Conservation (phyloP, 139 green algal species). For the Coelastrella sp. region DNA sequence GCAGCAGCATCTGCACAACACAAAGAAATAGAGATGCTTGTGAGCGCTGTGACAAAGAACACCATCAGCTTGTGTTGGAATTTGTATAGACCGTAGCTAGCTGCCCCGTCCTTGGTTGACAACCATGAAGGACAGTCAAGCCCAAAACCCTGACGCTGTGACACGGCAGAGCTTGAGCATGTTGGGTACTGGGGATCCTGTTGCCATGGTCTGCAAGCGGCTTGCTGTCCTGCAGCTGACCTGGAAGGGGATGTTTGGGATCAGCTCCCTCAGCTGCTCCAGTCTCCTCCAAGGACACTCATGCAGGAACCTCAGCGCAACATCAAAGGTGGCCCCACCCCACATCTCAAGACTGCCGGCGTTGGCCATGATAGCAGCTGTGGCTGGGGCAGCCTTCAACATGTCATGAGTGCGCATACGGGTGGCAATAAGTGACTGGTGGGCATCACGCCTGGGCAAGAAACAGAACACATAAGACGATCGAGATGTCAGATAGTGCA, state of each 20-base stretch:
- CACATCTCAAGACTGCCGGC: conserved; percentile 91
- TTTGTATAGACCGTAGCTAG: too few relatives aligned
- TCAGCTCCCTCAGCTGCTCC: conserved; percentile 83
- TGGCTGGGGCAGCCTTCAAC: conserved; percentile 79
- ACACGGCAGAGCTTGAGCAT: too few relatives aligned
- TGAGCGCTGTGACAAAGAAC: not conserved
- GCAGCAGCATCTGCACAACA: conserved; percentile 90
- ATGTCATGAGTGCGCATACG: conserved; percentile 93
- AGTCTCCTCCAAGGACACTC: conserved; percentile 94
- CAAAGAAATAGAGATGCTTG: too few relatives aligned
- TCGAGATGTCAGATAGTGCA: not conserved
- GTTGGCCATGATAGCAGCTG: conserved; percentile 73
- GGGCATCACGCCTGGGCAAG: conserved; percentile 81
- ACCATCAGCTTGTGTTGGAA: not conserved
- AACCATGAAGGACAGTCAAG: too few relatives aligned
- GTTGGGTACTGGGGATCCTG: not conserved
- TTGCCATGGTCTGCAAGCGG: too few relatives aligned
- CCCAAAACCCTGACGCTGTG: too few relatives aligned
- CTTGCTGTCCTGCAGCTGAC: too few relatives aligned
- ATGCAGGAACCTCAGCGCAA: conserved; percentile 91
- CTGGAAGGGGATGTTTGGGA: conserved; percentile 96
- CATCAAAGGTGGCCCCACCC: conserved; percentile 96
- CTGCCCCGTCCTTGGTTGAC: too few relatives aligned
- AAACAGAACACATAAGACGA: not conserved
- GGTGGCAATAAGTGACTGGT: conserved; percentile 92